phyloP scores from a whole-genome alignment of 345 rosid genomes.

The Cochlearia excelsa region DNA sequence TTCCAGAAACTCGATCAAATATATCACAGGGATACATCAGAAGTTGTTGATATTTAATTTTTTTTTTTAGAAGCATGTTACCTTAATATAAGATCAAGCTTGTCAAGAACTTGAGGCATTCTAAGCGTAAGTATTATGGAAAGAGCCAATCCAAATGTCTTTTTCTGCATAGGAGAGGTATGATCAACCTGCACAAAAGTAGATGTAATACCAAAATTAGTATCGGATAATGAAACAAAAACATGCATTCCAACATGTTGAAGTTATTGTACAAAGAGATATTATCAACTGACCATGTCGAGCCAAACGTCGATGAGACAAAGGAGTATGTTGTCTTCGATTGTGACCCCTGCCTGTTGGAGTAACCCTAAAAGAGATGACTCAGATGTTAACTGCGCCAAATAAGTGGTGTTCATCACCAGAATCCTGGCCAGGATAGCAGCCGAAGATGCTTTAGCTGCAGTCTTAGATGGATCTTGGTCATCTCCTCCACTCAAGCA shows the following conservation, averaged over 20 bases:
- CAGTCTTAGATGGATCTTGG: conserved; percentile 71
- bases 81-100: conserved; percentile 92
- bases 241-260: conserved; percentile 8
- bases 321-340: conserved; percentile 76
- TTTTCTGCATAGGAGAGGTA: conserved; percentile 63
- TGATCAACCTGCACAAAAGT: conserved; percentile 65
- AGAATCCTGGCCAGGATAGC: conserved; percentile 87
- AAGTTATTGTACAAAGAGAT: conserved; percentile 7
- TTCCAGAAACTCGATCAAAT: conserved; percentile 14
- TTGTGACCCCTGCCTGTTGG: conserved; percentile 68
- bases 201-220: conserved; percentile 16
- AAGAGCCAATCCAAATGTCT: conserved; percentile 80
- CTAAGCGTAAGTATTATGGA: conserved; percentile 80
- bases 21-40: background rate
- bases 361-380: conserved; percentile 66
- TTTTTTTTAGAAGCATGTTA: conserved; percentile 23
- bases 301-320: conserved; percentile 92
- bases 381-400: conserved; percentile 85
- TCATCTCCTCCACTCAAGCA: conserved; percentile 93
- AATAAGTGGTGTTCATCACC: conserved; percentile 87
- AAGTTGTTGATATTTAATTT: conserved; percentile 6
- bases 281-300: conserved; percentile 66
- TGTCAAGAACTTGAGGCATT: conserved; percentile 91
- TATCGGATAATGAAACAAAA: conserved; percentile 15
- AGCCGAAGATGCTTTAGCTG: conserved; percentile 78